Base-by-base conservation (phyloP, 164 flowering plant genomes). In the Nymphaea colorata region DNA sequence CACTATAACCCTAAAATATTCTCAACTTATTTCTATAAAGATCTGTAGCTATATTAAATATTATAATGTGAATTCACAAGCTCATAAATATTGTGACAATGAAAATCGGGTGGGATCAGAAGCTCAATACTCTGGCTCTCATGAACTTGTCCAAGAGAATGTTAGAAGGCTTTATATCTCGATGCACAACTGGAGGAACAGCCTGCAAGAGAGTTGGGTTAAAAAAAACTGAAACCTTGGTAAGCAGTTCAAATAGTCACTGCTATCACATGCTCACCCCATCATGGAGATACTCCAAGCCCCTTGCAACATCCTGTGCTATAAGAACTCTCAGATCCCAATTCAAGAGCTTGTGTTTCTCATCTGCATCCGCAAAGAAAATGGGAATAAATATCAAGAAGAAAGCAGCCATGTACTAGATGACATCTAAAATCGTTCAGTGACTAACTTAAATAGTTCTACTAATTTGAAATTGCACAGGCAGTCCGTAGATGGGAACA, bases 231-330 rank as follows among this genome's bases (percentile, higher is more conserved):
- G 10, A 3, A 36, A 4, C n/a, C 10, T 11, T 17, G 11, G 41
- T 7, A 17, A 6, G n/a, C 63, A 17, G 36, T n/a, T 36, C 25
- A 41, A 64, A 8, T 41, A 36, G 11, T 36, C 8, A 41, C 36
- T 25, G 36, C 36, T 25, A 5, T 62, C 44, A 42, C n/a, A 69
- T 73, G 36, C 78, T 72, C 82, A 91, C 99, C 76, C 99, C 99
- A 79, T 94, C 99, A 71, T 94, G 98, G 74, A 94, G 99, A 84
- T 94, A 94, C 75, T 94, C 99, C 82, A 94, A 82, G 68, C 96
- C 99, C 81, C 96, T 86, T 55, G 99, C 95, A 51, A 94, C 90
- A 82, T 94, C 99, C 66, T 91, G 83, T 66, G 99, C 97, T 55
- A 88, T 84, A 73, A 78, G 64, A 36, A 91, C 81, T 82, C 98